Conservation (phyloP, 1,139 yeast species). For the Protomyces inundatus region DNA sequence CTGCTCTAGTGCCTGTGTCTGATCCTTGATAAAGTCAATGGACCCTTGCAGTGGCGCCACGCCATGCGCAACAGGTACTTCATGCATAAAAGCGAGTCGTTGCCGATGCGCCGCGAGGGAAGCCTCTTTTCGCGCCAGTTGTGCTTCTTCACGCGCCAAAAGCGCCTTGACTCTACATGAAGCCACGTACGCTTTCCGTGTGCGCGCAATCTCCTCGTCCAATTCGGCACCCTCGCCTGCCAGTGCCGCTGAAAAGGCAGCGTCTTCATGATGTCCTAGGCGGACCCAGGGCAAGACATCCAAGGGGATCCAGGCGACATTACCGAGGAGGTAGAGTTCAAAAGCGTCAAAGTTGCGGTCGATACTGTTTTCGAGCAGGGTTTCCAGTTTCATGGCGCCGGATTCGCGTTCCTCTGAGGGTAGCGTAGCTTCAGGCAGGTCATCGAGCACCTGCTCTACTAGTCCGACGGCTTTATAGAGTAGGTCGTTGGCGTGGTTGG, state of each 20-base stretch:
- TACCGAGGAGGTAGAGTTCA: constrained; percentile 74
- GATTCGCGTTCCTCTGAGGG: constrained; percentile 54
- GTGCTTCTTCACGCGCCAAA: constrained; percentile 2
- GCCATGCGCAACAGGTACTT: constrained; percentile 11
- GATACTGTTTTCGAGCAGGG: constrained; percentile 68
- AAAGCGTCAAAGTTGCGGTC: constrained; percentile 82
- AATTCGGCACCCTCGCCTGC: constrained; percentile 21
- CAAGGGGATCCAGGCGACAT: constrained; percentile 64
- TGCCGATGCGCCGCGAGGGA: constrained; percentile 9
- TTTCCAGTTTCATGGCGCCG: constrained; percentile 79
- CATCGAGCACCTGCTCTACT: constrained; percentile 58
- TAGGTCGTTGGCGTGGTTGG: constrained; percentile 79
- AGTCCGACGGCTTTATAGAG: constrained; percentile 80
- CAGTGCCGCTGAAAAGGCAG: constrained; percentile 3
- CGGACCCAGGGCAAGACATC: constrained; percentile 69
- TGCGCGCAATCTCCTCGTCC: constrained; percentile 18
- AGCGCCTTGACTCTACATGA: constrained; percentile 7
- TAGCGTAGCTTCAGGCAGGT: constrained; percentile 32
- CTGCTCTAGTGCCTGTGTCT: constrained; percentile 18
- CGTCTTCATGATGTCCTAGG: constrained; percentile 59
- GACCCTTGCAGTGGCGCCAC: constrained; percentile 28
- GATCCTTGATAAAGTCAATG: constrained; percentile 26
- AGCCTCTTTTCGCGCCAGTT: background rate
- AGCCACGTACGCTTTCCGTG: constrained; percentile 14
- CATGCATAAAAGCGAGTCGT: constrained; percentile 22